A percentile compares a stretch with the other conserved stretches of the same genome.
Conservation (phyloP, 257 asterid genomes). For the Solanum arcanum region DNA sequence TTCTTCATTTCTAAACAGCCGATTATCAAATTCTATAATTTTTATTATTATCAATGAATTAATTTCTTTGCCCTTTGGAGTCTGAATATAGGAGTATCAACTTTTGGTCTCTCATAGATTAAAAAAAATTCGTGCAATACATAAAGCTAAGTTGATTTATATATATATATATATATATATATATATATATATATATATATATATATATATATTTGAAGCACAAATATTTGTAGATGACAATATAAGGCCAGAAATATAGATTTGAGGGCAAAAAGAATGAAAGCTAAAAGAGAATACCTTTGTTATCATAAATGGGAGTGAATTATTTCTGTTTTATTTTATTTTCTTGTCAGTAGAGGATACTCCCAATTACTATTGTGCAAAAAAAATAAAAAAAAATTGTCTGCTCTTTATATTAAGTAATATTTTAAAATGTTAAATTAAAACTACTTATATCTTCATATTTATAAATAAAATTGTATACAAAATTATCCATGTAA, state of each 20-base stretch:
- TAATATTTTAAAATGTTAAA: too few species aligned
- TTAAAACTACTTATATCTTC: too few species aligned
- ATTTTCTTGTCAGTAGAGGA: neutral
- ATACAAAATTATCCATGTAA: neutral
- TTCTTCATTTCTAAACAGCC: too few species aligned
- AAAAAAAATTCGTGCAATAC: neutral
- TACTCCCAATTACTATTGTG: too few species aligned
- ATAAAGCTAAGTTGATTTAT: neutral
- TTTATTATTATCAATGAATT: neutral
- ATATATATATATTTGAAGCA: neutral
- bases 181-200: too few species aligned
- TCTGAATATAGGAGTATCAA: neutral
- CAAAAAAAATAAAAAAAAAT: too few species aligned
- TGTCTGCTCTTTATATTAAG: too few species aligned
- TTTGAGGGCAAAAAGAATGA: neutral
- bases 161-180: neutral
- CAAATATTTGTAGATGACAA: neutral
- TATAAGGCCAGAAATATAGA: neutral
- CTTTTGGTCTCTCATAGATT: neutral
- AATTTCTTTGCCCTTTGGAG: neutral
- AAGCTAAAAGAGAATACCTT: neutral
- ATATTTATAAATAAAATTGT: too few species aligned
- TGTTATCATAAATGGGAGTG: neutral
- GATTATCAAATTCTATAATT: too few species aligned
- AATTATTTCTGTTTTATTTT: neutral